Percentiles rank a stretch among this genome's conserved stretches.
These are phyloP conservation scores for Wickerhamomyces strasburgensis DNA, from an alignment of 805 yeast genomes.

Conservation along the genomic window DNA sequence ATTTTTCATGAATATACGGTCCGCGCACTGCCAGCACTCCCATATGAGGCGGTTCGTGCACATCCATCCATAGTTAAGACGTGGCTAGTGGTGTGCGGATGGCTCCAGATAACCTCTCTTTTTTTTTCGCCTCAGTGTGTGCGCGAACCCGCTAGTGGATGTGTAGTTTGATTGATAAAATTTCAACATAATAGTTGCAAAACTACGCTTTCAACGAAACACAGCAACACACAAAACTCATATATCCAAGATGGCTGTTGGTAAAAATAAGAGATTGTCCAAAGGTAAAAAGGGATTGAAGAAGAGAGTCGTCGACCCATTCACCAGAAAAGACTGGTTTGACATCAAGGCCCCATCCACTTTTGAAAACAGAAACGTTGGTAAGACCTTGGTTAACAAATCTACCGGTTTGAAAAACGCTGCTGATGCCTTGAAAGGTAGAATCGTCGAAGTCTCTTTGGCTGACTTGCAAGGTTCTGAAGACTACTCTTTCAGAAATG, in stretches of 20 bases:
- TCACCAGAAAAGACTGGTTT: conserved; percentile 98
- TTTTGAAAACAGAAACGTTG: conserved; percentile 97
- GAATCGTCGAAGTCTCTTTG: conserved; percentile 91
- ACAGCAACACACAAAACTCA: neutral
- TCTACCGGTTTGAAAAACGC: conserved; percentile 98
- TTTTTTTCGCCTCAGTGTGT: conserved; percentile 1
- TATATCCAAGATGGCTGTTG: conserved; percentile 56
- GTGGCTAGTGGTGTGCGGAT: conserved; percentile 47
- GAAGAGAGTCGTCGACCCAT: conserved; percentile 98
- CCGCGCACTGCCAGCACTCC: conserved; percentile 2
- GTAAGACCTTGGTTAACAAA: conserved; percentile 97
- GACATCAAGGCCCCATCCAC: conserved; percentile 98
- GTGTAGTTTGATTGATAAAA: neutral
- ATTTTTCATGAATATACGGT: no score
- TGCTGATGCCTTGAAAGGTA: conserved; percentile 96
- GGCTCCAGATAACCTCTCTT: neutral
- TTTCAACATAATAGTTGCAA: conserved; percentile 50
- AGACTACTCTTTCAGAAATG: conserved; percentile 97
- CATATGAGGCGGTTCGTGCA: neutral
- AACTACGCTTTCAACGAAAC: neutral
- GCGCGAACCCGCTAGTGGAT: conserved; percentile 1
- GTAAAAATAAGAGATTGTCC: conserved; percentile 75
- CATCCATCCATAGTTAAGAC: neutral
- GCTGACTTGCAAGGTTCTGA: conserved; percentile 99
- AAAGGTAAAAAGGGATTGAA: conserved; percentile 95